Conservation (phyloP, 148 eudicot species). For the Camellia japonica region DNA sequence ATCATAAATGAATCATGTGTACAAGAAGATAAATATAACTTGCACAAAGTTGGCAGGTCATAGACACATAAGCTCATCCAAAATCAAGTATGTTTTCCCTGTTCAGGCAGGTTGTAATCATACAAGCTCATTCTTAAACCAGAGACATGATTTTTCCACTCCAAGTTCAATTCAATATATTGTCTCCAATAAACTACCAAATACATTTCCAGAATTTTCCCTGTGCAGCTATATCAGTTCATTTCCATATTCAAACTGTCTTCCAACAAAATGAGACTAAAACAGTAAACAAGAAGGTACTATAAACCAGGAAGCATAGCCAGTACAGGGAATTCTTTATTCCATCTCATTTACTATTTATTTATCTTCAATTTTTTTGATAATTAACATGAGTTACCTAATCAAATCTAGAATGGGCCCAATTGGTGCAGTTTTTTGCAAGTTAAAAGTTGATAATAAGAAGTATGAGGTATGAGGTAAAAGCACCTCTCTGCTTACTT, state of each 20-base stretch:
- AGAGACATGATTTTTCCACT: neutral
- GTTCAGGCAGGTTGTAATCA: neutral
- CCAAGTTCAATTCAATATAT: neutral
- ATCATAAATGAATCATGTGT: neutral
- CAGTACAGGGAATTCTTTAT: too few species aligned
- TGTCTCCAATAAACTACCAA: neutral
- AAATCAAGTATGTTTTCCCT: neutral
- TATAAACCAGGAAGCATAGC: too few species aligned
- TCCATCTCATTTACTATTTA: too few species aligned
- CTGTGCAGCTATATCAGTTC: neutral
- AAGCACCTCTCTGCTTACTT: too few species aligned
- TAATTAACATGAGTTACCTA: too few species aligned
- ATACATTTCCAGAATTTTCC: neutral
- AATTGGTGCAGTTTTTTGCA: too few species aligned
- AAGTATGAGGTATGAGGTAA: too few species aligned
- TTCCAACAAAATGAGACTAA: neutral
- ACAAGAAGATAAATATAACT: neutral
- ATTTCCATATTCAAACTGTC: neutral
- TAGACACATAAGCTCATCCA: too few species aligned
- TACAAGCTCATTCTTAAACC: neutral
- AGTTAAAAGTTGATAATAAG: too few species aligned
- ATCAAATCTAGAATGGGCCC: too few species aligned
- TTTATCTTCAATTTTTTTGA: too few species aligned
- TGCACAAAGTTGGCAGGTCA: neutral
- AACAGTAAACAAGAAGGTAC: too few species aligned